Percentiles rank a stretch among this genome's conserved stretches.
Conservation (phyloP, 2,329 filamentous ascomycete genomes). For the Colletotrichum tropicale region DNA sequence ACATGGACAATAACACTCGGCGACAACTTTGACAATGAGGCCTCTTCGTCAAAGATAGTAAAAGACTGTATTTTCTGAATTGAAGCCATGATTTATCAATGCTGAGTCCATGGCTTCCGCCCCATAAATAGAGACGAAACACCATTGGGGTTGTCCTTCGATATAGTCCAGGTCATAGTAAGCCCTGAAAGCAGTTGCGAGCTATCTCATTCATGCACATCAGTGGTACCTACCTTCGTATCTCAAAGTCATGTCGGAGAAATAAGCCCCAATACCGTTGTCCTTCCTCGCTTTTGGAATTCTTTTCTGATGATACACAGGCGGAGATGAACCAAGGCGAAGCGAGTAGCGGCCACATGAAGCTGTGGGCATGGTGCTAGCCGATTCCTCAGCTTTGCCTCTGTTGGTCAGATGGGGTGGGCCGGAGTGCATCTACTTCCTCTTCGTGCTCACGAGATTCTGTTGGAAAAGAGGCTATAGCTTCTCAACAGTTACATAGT, state of each 20-base stretch:
- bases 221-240: no score
- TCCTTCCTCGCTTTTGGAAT: rapidly evolving
- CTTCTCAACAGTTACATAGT: rapidly evolving
- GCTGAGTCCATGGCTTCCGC: rapidly evolving
- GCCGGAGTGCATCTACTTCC: no score
- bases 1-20: not conserved
- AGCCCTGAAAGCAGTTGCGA: not conserved
- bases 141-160: not conserved
- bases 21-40: rapidly evolving
- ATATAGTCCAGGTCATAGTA: not conserved
- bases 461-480: rapidly evolving
- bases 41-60: not conserved
- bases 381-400: no score
- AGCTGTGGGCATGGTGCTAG: no score
- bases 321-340: rapidly evolving
- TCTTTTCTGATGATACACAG: no score
- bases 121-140: rapidly evolving
- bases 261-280: no score
- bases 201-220: not conserved
- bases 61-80: not conserved
- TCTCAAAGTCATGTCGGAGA: no score
- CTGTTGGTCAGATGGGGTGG: no score
- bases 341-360: rapidly evolving
- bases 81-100: rapidly evolving
- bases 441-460: no score